Evolutionary conservation across 805 yeast genomes (phyloP), one percentile per base, ranked within the genome.

Genomic region (Myxozyma melibiosi): DNA sequence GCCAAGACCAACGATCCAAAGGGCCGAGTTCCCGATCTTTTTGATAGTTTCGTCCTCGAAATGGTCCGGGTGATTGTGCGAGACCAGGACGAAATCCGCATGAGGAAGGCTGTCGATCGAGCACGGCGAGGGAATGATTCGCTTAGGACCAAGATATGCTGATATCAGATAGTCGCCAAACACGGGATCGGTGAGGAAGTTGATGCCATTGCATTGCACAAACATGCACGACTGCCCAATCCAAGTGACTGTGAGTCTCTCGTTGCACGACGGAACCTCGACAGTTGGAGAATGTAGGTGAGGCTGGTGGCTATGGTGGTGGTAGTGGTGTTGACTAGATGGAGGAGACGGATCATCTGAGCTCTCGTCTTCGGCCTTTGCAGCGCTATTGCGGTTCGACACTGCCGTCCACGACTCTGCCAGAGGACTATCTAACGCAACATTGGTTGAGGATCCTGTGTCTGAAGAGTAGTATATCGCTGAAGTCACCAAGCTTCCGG

Each of bases 51-150:
- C 82, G 54, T 80, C 74, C 66, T 92, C 98, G 43, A 92, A 73
- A 73, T 92, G 98, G 71, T 92, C 98, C 1, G 97, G 98, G 67
- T 92, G 98, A 68, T 92, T 91, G 70, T 92, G 98, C 1, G 95
- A 86, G 0, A 92, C 96, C 20, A 92, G 68, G 0, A 90, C 84
- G 54, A 84, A 81, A 61, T 89, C 84, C 0, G 90, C 86, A 39
- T 74, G 71, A 9, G 90, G 87, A 11, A 91, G 77, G 18, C 84
- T 84, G 0, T 78, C 78, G 9, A 87, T 68, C 13, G 74, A 61
- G 71, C 89, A 80, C 0, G 97, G 96, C 16, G 88, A 75, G n/a
- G 84, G 83, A 0, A 86, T 78, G n/a, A 91, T 80, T 63, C 98
- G 77, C 68, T 84, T 84, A 4, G 98, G 98, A 0, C 98, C 98